Percentiles rank a stretch among this genome's conserved stretches.
phyloP scores from a whole-genome alignment of 257 asterid species.

The Solanum appendiculatum region DNA sequence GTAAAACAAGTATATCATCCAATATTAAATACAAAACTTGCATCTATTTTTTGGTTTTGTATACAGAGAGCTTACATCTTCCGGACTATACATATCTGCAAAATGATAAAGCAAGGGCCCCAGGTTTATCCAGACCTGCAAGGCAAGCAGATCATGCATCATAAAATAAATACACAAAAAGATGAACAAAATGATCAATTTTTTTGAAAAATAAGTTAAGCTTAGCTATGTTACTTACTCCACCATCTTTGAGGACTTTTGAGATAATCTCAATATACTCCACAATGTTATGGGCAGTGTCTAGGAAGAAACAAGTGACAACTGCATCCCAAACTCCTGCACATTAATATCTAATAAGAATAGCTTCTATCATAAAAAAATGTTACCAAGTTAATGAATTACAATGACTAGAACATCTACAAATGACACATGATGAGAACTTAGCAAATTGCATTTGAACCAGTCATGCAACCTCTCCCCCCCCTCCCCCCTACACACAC shows the following conservation, averaged over 20 bases:
- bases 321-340: slow-evolving; percentile 98
- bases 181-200: not conserved
- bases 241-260: slow-evolving; percentile 79
- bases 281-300: slow-evolving; percentile 95
- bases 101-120: slow-evolving; percentile 97
- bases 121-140: slow-evolving; percentile 92
- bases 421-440: not conserved
- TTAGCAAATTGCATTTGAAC: not conserved
- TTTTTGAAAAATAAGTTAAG: not conserved
- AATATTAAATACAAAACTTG: not conserved
- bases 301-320: slow-evolving; percentile 93
- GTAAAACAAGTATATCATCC: not conserved
- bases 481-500: not conserved
- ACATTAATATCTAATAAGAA: slow-evolving; percentile 7
- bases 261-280: slow-evolving; percentile 88
- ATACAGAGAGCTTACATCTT: slow-evolving; percentile 53
- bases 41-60: not conserved
- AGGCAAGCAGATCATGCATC: not conserved
- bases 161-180: slow-evolving; percentile 9
- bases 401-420: not conserved
- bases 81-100: slow-evolving; percentile 71
- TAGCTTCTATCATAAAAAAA: not conserved
- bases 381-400: not conserved
- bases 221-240: slow-evolving; percentile 45
- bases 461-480: not conserved